phyloP scores from a whole-genome alignment of 129 eudicot genomes.

The Calendula officinalis region DNA sequence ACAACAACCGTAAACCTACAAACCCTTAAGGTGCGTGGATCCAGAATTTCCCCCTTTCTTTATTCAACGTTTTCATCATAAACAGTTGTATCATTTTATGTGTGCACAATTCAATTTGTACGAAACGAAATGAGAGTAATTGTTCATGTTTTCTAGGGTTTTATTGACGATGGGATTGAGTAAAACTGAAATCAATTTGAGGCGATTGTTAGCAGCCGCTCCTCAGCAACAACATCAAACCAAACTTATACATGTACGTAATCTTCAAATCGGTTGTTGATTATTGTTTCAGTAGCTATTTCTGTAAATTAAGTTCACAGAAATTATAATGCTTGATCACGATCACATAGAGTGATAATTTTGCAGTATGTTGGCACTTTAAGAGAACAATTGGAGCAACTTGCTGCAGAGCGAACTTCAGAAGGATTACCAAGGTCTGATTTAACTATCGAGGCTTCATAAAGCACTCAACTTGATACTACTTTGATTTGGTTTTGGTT shows the following conservation, averaged over 20 bases:
- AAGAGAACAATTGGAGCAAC: conserved; percentile 71
- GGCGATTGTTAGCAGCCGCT: conserved; percentile 77
- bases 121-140: background rate
- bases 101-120: background rate
- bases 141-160: conserved; percentile 27
- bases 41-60: background rate
- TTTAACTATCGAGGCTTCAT: background rate
- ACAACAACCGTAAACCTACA: background rate
- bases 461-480: conserved; percentile 9
- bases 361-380: conserved; percentile 80
- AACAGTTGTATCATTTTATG: background rate
- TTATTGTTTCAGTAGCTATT: no score
- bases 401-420: conserved; percentile 64
- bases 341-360: background rate
- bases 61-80: background rate
- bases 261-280: no score
- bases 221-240: conserved; percentile 83
- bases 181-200: conserved; percentile 77
- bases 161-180: conserved; percentile 51
- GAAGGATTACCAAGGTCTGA: conserved; percentile 78
- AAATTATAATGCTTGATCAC: background rate
- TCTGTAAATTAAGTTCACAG: no score
- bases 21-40: no score
- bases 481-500: background rate
- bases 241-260: conserved; percentile 72